Base-by-base conservation (phyloP, 306 rosid species). In the Acmispon strigosus region DNA sequence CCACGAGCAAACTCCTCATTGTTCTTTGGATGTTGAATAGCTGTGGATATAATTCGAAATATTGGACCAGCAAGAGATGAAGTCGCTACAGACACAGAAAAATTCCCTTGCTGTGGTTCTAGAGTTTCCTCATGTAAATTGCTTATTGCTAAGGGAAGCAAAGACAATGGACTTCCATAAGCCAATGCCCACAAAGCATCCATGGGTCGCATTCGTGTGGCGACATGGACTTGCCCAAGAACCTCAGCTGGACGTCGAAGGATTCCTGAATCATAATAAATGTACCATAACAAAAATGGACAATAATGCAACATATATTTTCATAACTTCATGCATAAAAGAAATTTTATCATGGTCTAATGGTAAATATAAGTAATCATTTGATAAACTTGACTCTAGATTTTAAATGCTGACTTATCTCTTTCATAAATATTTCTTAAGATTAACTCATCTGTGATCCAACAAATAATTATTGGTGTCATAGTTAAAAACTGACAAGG, bases 141-240 rank as follows among this genome's bases (percentile, higher is more conserved):
- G 42, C 91, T 76, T 72, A 94, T 85, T 67, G 90, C 88, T 70
- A 94, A 75, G 27, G 99, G 97, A 80, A 94, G 99, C 87, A 94
- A 83, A 64, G 99, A 86, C 86, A 94, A 84, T 14, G 97, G 96
- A 71, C 99, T 97, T 10, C 99, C 99, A 73, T 87, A 87, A 34
- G 97, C 90, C 75, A 91, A 83, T 74, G 99, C 99, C 99, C 99
- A 94, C 76, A 94, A 73, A 47, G 96, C 95, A 56, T 88, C 95
- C 57, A 74, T 88, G 8, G 97, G 97, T 49, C 91, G 82, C 86
- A 87, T 85, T 50, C 99, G 83, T 47, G 86, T 82, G 39, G 96
- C 96, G 86, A 91, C 92, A 77, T 94, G 89, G 72, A 94, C 96
- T 85, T 91, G 99, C 77, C 99, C 99, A 62, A 94, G 99, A 65